These are phyloP conservation scores for Botryotinia narcissicola DNA, from an alignment of 2,329 filamentous ascomycete genomes.

Conservation along the genomic window DNA sequence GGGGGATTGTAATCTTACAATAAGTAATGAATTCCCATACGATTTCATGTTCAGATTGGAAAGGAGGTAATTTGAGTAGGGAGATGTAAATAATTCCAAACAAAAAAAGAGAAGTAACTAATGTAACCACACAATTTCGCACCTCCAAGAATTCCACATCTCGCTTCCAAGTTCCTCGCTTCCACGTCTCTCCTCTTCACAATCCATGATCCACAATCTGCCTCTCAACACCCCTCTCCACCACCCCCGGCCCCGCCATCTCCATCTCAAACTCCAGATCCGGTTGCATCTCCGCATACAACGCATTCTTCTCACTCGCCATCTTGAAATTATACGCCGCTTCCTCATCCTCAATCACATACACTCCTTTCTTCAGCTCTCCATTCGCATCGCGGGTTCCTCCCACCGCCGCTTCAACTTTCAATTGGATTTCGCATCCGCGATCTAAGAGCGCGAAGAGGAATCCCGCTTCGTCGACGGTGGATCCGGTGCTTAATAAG, in stretches of 20 bases:
- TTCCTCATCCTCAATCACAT: constrained; percentile 53
- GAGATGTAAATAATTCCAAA: no score
- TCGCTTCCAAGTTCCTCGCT: not conserved
- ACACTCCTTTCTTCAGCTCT: not conserved
- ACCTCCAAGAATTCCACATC: not conserved
- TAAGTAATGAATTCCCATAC: not conserved
- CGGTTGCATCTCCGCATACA: constrained; percentile 48
- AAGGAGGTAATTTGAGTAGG: not conserved
- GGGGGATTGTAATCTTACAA: no score
- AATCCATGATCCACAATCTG: constrained; percentile 34
- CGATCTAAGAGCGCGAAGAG: constrained; percentile 67
- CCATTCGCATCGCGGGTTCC: constrained; percentile 48
- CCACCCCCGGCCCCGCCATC: constrained; percentile 39
- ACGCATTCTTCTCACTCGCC: constrained; percentile 46
- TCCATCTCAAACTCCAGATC: constrained; percentile 49
- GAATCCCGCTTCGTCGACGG: constrained; percentile 73
- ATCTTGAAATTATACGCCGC: constrained; percentile 53
- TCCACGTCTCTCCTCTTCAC: not conserved
- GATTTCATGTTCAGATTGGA: not conserved
- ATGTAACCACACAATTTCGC: no score
- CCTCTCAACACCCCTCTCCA: constrained; percentile 36
- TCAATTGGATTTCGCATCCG: constrained; percentile 65
- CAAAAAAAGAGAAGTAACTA: no score
- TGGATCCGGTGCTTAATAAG: constrained; percentile 65
- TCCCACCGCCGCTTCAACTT: constrained; percentile 63